phyloP scores from a whole-genome alignment of 345 rosid genomes.

The Psidium friedrichsthalianum region DNA sequence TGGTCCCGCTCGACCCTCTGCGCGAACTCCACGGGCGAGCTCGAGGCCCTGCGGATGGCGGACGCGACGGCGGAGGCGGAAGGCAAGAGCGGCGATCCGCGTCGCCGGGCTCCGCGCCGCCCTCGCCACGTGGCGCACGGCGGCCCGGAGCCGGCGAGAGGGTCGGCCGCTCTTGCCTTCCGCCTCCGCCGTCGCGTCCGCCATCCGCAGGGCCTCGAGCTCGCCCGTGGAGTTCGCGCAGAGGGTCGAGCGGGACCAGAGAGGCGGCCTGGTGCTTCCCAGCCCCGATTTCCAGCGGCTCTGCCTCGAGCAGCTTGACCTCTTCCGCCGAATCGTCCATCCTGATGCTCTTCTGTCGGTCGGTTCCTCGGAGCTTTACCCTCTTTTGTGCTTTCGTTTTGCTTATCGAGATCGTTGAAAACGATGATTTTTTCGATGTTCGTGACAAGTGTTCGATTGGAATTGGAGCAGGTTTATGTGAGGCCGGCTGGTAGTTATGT shows the following conservation, averaged over 20 bases:
- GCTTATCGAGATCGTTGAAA: neutral
- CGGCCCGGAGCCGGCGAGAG: slow-evolving; percentile 17
- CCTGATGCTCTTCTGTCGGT: slow-evolving; percentile 71
- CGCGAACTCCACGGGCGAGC: slow-evolving; percentile 61
- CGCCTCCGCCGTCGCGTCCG: slow-evolving; percentile 69
- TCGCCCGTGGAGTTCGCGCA: slow-evolving; percentile 73
- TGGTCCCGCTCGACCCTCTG: slow-evolving; percentile 53
- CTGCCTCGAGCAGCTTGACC: slow-evolving; percentile 66
- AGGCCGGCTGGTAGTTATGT: slow-evolving; percentile 95
- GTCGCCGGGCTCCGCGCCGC: slow-evolving; percentile 1
- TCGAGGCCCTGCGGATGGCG: slow-evolving; percentile 54
- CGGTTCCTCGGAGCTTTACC: neutral
- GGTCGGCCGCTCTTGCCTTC: slow-evolving; percentile 33
- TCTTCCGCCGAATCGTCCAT: slow-evolving; percentile 67
- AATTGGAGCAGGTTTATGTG: slow-evolving; percentile 49
- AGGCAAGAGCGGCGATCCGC: slow-evolving; percentile 20
- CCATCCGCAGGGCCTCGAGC: slow-evolving; percentile 51
- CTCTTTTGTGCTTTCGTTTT: neutral
- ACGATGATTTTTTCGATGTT: neutral
- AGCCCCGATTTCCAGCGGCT: slow-evolving; percentile 77
- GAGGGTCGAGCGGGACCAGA: slow-evolving; percentile 43
- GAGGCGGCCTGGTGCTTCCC: slow-evolving; percentile 48
- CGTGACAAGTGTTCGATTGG: neutral
- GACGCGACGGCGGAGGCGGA: slow-evolving; percentile 79
- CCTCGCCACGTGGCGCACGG: slow-evolving; percentile 36